Evolutionary conservation across 2,329 filamentous ascomycete species (phyloP).

Genomic region (Sodiomyces alkalinus): DNA sequence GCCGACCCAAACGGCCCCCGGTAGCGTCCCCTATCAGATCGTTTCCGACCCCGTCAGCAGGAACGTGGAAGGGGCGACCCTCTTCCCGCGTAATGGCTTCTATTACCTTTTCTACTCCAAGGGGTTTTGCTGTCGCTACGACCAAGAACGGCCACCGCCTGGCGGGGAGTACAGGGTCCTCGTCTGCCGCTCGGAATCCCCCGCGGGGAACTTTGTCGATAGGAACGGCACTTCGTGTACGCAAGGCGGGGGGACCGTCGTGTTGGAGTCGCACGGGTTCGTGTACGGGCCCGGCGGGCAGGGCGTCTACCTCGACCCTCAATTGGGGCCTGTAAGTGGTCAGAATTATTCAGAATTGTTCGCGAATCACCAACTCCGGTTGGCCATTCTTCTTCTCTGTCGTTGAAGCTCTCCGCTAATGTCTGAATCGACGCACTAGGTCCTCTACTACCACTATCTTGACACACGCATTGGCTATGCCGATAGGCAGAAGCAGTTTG

Average conservation of each 20-base stretch:
- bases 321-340: constrained; percentile 7
- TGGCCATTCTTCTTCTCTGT: neutral
- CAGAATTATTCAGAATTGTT: neutral
- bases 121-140: constrained; percentile 48
- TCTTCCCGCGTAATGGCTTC: constrained; percentile 37
- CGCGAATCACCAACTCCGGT: neutral
- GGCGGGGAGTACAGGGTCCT: constrained; percentile 53
- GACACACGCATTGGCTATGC: constrained; percentile 17
- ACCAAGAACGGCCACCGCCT: constrained; percentile 29
- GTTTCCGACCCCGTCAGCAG: constrained; percentile 25
- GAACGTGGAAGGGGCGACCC: constrained; percentile 36
- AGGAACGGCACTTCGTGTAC: constrained; percentile 35
- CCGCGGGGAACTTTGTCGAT: constrained; percentile 42
- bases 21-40: constrained; percentile 17
- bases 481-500: constrained; percentile 30
- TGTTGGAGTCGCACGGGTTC: constrained; percentile 42
- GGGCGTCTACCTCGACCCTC: constrained; percentile 19
- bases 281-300: constrained; percentile 54
- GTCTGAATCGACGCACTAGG: no score
- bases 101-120: constrained; percentile 51
- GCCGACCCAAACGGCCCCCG: constrained; percentile 12
- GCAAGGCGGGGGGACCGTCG: constrained; percentile 43
- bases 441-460: constrained; percentile 30
- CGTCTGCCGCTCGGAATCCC: constrained; percentile 41
- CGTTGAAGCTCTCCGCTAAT: neutral